A percentile compares a stretch with the other conserved stretches of the same genome.
Conservation (phyloP, 306 rosid genomes). For the Malus fusca region DNA sequence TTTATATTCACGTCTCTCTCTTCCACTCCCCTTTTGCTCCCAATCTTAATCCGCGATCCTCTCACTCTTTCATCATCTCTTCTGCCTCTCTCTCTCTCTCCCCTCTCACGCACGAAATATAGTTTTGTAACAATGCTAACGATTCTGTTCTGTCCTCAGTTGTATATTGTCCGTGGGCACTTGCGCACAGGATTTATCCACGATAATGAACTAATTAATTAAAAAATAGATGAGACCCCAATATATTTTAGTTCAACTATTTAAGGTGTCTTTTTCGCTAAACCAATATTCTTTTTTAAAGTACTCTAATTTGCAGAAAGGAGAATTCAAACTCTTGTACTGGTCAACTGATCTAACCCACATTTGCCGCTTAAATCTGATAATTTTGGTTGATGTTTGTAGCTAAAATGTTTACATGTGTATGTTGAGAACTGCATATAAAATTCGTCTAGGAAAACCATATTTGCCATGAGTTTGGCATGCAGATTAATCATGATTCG, state of each 20-base stretch:
- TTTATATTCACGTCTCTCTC: not conserved
- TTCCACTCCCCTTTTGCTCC: not conserved
- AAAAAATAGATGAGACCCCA: no score
- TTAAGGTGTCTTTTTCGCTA: no score
- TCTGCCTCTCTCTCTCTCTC: not conserved
- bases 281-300: no score
- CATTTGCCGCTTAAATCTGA: no score
- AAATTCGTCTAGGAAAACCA: not conserved
- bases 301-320: no score
- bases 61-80: no score
- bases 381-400: not conserved
- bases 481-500: slow-evolving; percentile 4
- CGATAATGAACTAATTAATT: not conserved
- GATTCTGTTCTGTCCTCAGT: fast-evolving
- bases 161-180: no score
- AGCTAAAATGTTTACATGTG: not conserved
- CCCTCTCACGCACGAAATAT: not conserved
- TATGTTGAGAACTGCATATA: not conserved
- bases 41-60: not conserved
- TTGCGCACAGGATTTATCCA: not conserved
- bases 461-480: not conserved
- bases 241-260: not conserved
- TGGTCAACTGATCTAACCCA: no score
- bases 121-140: no score
- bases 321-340: no score